A percentile compares a stretch with the other conserved stretches of the same genome.
These are phyloP conservation scores for Thraustochytrium sp. DNA, from an alignment of 352 stramenopile genomes.

Conservation along the genomic window DNA sequence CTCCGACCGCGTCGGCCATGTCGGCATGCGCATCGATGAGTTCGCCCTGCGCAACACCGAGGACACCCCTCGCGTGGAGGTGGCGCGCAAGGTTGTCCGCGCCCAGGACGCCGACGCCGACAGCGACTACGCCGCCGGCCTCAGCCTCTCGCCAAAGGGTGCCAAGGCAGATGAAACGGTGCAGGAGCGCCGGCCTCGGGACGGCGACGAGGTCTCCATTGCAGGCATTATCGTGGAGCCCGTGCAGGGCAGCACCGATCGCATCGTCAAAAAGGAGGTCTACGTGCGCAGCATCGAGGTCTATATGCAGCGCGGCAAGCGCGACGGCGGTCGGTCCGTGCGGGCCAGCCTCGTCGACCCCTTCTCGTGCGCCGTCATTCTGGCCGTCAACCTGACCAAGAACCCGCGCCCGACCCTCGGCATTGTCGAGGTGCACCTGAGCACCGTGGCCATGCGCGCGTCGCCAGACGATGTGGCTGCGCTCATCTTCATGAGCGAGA, in stretches of 20 bases:
- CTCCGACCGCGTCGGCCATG: background rate
- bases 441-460: background rate
- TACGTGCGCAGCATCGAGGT: background rate
- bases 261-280: constrained; percentile 33
- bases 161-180: background rate
- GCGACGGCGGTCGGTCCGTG: background rate
- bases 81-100: background rate
- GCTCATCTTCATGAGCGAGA: background rate
- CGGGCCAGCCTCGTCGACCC: background rate
- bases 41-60: constrained; percentile 13
- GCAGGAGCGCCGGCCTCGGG: too few relatives aligned
- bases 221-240: constrained; percentile 17
- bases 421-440: background rate
- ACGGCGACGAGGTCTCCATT: background rate
- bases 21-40: background rate
- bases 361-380: background rate
- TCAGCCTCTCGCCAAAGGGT: background rate
- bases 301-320: background rate
- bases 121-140: background rate
- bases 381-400: constrained; percentile 20
- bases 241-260: constrained; percentile 22
- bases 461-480: background rate
- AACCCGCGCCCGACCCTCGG: constrained; percentile 25
- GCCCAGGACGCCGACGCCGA: background rate
- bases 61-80: background rate